Evolutionary conservation across 345 rosid genomes (phyloP).

Genomic region (Hibiscus mutabilis): DNA sequence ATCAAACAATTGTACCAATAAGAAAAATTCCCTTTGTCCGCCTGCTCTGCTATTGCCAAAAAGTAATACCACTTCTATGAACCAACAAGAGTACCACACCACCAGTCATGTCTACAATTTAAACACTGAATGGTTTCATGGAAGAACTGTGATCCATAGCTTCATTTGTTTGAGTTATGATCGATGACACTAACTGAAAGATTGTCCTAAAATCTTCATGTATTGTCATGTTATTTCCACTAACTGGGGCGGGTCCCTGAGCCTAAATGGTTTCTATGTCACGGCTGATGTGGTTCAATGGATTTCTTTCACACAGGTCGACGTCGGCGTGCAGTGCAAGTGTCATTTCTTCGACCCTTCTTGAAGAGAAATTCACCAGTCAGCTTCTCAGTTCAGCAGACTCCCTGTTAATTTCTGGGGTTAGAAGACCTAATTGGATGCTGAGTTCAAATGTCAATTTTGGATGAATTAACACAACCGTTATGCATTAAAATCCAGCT

Average conservation of each 20-base stretch:
- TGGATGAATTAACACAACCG: not conserved
- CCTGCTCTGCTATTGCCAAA: not conserved
- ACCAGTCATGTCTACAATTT: not conserved
- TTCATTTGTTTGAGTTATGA: not conserved
- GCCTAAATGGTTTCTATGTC: slow-evolving; percentile 38
- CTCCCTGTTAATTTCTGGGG: not conserved
- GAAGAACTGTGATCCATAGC: not conserved
- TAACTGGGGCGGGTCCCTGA: not conserved
- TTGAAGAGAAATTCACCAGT: not conserved
- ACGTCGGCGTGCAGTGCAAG: slow-evolving; percentile 3
- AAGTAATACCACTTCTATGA: not conserved
- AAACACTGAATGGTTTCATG: not conserved
- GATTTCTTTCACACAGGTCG: slow-evolving; percentile 13
- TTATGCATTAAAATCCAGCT: not conserved
- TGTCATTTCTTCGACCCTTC: slow-evolving; percentile 2
- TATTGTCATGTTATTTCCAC: not conserved
- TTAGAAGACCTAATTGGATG: not conserved
- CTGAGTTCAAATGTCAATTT: not conserved
- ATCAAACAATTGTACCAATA: not conserved
- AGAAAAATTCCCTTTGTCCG: not conserved
- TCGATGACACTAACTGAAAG: not conserved
- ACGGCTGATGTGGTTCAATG: slow-evolving; percentile 26
- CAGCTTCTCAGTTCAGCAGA: not conserved
- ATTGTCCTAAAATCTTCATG: not conserved
- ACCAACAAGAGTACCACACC: not conserved